These are phyloP conservation scores for Colletotrichum sp. DNA, from an alignment of 2,329 filamentous ascomycete species.

Conservation along the genomic window DNA sequence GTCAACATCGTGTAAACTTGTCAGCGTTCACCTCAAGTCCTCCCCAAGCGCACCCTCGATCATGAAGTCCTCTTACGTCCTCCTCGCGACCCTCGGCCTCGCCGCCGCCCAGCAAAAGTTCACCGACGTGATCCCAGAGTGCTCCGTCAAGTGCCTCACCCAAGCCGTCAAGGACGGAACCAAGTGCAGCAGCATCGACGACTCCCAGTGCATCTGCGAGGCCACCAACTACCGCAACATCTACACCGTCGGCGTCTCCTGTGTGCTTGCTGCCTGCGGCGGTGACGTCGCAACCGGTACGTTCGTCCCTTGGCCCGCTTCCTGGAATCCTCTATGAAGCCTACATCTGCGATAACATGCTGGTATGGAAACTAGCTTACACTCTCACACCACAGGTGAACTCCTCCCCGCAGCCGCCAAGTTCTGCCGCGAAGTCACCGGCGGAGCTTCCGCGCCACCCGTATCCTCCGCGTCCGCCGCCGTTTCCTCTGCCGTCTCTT, in stretches of 20 bases:
- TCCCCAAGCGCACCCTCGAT: neutral
- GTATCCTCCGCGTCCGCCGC: conserved; percentile 1
- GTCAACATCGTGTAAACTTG: neutral
- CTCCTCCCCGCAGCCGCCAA: conserved; percentile 26
- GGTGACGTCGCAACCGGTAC: conserved; percentile 32
- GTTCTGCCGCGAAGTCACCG: conserved; percentile 24
- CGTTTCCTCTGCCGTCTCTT: neutral
- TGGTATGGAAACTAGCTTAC: neutral
- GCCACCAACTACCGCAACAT: conserved; percentile 38
- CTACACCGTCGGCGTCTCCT: conserved; percentile 41
- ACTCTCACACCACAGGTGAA: conserved; percentile 10
- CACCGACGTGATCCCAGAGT: conserved; percentile 25
- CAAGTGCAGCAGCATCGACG: conserved; percentile 22
- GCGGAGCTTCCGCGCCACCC: conserved; percentile 1
- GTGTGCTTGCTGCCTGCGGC: conserved; percentile 47
- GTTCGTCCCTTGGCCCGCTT: neutral
- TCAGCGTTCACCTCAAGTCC: neutral
- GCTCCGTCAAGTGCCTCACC: conserved; percentile 25
- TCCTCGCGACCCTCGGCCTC: conserved; percentile 18
- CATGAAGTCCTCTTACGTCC: conserved; percentile 23
- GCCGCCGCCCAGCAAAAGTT: conserved; percentile 19
- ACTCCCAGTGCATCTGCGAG: conserved; percentile 26
- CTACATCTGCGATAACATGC: neutral
- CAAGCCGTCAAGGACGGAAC: conserved; percentile 24
- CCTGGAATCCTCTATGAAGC: neutral